Evolutionary conservation across 75 land plant genomes (phyloP).

Genomic region (Larix kaempferi): DNA sequence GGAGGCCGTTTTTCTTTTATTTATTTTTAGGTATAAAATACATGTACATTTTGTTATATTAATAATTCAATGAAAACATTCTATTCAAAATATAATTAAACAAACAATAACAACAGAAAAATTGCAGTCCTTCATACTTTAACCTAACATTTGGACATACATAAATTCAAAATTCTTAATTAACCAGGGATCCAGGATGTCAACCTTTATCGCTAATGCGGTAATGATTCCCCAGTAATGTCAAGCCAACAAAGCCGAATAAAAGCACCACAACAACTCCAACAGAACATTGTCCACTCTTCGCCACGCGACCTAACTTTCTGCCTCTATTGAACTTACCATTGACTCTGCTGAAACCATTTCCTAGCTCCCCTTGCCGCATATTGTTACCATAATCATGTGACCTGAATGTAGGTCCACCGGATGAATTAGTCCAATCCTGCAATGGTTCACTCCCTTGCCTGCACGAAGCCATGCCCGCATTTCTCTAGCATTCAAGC

Average conservation of each 20-base stretch:
- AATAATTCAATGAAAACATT: no score
- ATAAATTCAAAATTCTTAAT: background rate
- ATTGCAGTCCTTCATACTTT: no score
- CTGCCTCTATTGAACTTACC: slow-evolving; percentile 2
- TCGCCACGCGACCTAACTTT: background rate
- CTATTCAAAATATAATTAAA: no score
- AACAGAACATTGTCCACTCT: background rate
- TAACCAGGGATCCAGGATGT: background rate
- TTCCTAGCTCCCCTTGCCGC: background rate
- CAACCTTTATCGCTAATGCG: background rate
- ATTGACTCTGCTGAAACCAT: background rate
- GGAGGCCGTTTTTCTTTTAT: no score
- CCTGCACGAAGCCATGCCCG: background rate
- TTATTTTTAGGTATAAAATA: no score
- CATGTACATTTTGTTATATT: no score
- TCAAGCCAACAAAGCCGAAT: slow-evolving; percentile 3
- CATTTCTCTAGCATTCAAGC: background rate
- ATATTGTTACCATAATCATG: background rate
- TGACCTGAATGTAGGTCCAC: background rate
- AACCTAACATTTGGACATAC: background rate
- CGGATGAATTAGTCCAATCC: background rate
- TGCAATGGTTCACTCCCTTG: background rate
- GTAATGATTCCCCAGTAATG: slow-evolving; percentile 1
- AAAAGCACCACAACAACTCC: slow-evolving; percentile 5
- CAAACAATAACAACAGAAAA: no score